Evolutionary conservation across 441 rosid genomes (phyloP).

Genomic region (Pelargonium fulgidum): DNA sequence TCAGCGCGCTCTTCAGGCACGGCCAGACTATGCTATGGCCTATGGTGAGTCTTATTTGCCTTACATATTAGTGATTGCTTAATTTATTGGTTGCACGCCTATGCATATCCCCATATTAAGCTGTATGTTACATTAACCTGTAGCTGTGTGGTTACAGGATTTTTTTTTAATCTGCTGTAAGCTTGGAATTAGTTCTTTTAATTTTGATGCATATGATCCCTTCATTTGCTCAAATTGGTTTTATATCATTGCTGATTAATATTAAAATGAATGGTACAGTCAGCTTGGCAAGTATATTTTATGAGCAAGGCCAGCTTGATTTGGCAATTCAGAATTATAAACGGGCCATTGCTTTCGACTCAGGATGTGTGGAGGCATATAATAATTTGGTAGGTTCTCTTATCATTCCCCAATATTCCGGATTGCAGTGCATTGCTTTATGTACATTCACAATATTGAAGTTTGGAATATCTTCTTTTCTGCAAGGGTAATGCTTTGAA

Average conservation of each 20-base stretch:
- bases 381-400: slow-evolving; percentile 73
- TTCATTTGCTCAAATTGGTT: not conserved
- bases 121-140: not conserved
- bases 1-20: slow-evolving; percentile 79
- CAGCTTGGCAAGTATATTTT: slow-evolving; percentile 78
- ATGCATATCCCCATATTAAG: not conserved
- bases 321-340: slow-evolving; percentile 79
- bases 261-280: slow-evolving; percentile 31
- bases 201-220: not conserved
- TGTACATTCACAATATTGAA: not conserved
- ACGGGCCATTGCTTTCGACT: slow-evolving; percentile 79
- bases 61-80: not conserved
- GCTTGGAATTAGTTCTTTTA: not conserved
- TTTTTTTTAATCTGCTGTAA: not conserved
- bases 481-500: slow-evolving; percentile 91
- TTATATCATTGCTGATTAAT: not conserved
- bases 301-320: slow-evolving; percentile 86
- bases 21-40: slow-evolving; percentile 78
- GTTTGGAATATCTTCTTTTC: slow-evolving; percentile 12
- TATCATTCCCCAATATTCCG: not conserved
- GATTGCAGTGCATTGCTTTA: slow-evolving; percentile 8
- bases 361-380: slow-evolving; percentile 89
- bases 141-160: not conserved
- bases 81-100: not conserved
- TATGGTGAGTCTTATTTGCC: slow-evolving; percentile 51